Evolutionary conservation across 2,329 filamentous ascomycete genomes (phyloP), one percentile per base, ranked within the genome.

Genomic region (Fusarium multiceps): DNA sequence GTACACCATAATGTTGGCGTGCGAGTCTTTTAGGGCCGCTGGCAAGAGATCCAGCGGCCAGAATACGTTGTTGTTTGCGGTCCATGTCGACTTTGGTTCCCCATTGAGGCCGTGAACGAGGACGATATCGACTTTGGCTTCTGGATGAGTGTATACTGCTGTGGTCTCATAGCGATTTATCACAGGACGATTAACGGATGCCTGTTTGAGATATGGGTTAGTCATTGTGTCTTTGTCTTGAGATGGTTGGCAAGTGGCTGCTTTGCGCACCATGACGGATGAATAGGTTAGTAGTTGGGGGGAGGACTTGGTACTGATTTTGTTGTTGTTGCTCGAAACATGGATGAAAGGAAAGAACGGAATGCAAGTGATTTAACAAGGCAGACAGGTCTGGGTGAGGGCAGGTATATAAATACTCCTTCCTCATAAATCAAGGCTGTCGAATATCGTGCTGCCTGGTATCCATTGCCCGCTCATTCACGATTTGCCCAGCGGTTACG

Each of bases 91-190:
- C 49, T 87, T 81, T 0, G 91, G 90, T 25, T 88, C 80, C 32
- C 91, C 91, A 76, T 92, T 92, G 59, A 88, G 84, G 37, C 91
- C 91, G 74, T 93, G 91, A 30, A 93, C 88, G 65, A 93, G 87
- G 27, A 93, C 86, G 43, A 93, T 88, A 73, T 90, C 88, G 73
- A 86, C 87, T 63, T 84, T 83, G 55, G 88, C 88, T 59, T 88
- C 81, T 10, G 87, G 87, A 59, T 89, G 87, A 1, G 82, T 84
- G 75, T 87, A 89, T 50, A 90, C 86, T 49, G 85, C 82, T 2
- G 87, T 89, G 55, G 86, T 81, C 76, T 89, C 88, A 78, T 85
- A 88, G 21, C 87, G 86, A 21, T 69, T 62, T 48, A 80, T 74
- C 16, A 61, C 68, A n/a, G 34, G 34, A 34, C 75, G 75, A 45